Conservation (phyloP, 2,329 filamentous ascomycete genomes). For the Microsporum ferrugineum region DNA sequence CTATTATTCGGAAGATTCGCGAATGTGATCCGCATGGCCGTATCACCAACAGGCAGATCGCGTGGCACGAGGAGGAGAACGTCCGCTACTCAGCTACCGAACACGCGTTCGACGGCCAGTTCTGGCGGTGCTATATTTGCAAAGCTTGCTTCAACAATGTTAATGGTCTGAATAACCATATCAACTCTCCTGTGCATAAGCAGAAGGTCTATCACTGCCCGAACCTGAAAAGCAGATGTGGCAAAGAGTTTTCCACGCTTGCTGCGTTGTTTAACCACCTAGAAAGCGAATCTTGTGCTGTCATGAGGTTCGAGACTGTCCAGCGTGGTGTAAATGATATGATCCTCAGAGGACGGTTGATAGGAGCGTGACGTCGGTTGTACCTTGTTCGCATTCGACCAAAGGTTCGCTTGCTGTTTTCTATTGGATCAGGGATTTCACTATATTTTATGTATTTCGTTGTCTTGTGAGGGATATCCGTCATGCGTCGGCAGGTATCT, state of each 20-base stretch:
- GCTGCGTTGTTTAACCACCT: constrained; percentile 37
- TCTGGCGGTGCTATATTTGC: constrained; percentile 47
- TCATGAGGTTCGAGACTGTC: constrained; percentile 32
- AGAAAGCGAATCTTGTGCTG: constrained; percentile 36
- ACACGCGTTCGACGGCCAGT: constrained; percentile 35
- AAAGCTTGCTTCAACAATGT: constrained; percentile 33
- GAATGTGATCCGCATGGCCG: constrained; percentile 37
- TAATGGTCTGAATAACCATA: not conserved
- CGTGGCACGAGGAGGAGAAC: constrained; percentile 28
- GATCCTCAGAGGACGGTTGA: constrained; percentile 11
- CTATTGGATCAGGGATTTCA: too few relatives aligned
- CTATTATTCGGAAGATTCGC: constrained; percentile 38
- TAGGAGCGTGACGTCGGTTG: constrained; percentile 3
- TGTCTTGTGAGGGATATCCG: too few relatives aligned
- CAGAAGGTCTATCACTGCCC: constrained; percentile 38
- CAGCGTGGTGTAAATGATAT: constrained; percentile 19
- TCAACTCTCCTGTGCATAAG: constrained; percentile 25
- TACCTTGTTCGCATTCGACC: not conserved
- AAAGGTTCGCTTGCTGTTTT: too few relatives aligned
- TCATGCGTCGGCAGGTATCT: too few relatives aligned
- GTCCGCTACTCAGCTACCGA: constrained; percentile 30
- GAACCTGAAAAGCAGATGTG: constrained; percentile 24
- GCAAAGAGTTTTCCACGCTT: constrained; percentile 29
- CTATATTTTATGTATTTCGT: too few relatives aligned
- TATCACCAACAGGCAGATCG: constrained; percentile 44